These are phyloP conservation scores for Schizosaccharomyces versatilis DNA, from an alignment of 1,139 yeast genomes.

Conservation along the genomic window DNA sequence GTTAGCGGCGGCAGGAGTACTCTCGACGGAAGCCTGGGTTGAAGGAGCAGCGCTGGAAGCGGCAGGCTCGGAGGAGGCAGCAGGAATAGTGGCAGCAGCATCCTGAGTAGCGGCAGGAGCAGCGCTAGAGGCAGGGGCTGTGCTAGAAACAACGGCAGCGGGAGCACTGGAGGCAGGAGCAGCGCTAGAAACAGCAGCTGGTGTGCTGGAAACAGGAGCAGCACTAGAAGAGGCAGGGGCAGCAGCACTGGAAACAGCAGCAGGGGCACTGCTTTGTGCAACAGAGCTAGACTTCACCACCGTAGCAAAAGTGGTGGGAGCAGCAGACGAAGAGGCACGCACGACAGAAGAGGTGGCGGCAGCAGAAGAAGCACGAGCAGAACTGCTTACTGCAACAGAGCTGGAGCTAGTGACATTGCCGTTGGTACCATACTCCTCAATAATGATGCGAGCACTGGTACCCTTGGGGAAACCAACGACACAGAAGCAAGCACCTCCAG, in stretches of 20 bases:
- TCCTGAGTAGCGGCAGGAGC: not conserved
- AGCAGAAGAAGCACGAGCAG: slow-evolving; percentile 3
- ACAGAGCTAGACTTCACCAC: slow-evolving; percentile 11
- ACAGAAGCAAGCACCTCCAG: slow-evolving; percentile 58
- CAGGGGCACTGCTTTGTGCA: not conserved
- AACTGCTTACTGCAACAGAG: not conserved
- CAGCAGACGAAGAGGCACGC: slow-evolving; percentile 12
- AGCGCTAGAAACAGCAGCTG: not conserved
- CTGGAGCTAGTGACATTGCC: slow-evolving; percentile 2
- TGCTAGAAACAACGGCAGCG: not conserved
- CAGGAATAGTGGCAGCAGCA: not conserved
- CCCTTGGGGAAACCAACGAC: slow-evolving; percentile 53
- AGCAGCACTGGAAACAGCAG: not conserved
- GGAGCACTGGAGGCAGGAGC: not conserved
- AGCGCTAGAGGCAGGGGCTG: not conserved
- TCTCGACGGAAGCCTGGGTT: not conserved
- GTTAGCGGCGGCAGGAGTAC: not conserved
- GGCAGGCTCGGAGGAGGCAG: not conserved
- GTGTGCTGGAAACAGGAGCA: not conserved
- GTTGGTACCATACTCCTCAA: slow-evolving; percentile 22
- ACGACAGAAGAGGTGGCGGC: slow-evolving; percentile 12
- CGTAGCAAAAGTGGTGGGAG: slow-evolving; percentile 6
- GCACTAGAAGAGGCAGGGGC: slow-evolving; percentile 4
- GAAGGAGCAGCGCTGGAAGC: not conserved
- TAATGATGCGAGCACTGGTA: slow-evolving; percentile 48